Base-by-base conservation (phyloP, 1,284 basidiomycete species). In the Trametes pubescens region DNA sequence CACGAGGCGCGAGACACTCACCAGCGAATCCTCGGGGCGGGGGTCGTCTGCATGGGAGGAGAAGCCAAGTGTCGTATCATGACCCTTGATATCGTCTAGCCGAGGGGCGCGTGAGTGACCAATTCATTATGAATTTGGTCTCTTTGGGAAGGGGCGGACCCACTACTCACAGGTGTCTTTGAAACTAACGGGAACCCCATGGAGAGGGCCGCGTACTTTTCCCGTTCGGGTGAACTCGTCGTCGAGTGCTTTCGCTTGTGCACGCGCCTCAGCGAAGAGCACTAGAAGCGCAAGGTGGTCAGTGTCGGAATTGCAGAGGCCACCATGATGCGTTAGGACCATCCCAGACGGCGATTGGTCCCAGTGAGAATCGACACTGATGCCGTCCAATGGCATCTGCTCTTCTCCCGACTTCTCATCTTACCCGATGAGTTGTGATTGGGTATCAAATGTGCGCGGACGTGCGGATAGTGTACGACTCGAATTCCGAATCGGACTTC, bases 131-230 rank as follows among this genome's bases (percentile, higher is more conserved):
- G 37, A n/a, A 40, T 57, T n/a, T 16, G 21, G 35, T 35, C 35
- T 14, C 6, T 13, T 18, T 21, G 55, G 58, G 13, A 18, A 16
- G 51, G 34, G 21, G 21, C 7, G 18, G 47, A 40, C 22, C 22
- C 8, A 32, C 29, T 32, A 72, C 84, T 65, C 73, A 88, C 86
- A 88, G 74, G 84, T 82, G 74, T 95, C 87, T 74, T 96, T 92
- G 73, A 91, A 77, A 75, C 87, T 86, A 59, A 94, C 84, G 5
- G 95, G 95, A 18, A 97, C 86, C 32, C 94, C 94, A 73, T 93
- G 92, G 40, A 95, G 81, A 11, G 87, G 87, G 0, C 95, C 95
- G 21, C 82, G 82, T 29, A 93, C 71, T 64, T 79, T 79, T 51
- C 85, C 85, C 0, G 89, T 91, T 16, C 73, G 67, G 2, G 82